Conservation (phyloP, 2,329 filamentous ascomycete species). For the Trichoderma aggressivum region DNA sequence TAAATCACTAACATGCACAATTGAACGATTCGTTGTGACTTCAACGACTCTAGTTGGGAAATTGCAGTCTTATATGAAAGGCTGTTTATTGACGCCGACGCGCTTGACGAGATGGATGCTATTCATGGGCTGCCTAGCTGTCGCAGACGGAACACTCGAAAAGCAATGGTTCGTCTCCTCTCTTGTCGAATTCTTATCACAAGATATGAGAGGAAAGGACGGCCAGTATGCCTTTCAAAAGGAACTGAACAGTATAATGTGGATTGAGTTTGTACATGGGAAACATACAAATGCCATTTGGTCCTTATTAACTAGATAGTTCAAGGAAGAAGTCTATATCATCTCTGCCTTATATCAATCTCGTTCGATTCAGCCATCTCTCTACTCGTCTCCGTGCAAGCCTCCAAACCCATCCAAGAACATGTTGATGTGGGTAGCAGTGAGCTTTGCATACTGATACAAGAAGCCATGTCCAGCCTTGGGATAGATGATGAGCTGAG, state of each 20-base stretch:
- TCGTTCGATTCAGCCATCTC: background rate
- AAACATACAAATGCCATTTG: background rate
- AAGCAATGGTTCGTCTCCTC: background rate
- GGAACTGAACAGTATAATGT: background rate
- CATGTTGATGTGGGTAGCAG: background rate
- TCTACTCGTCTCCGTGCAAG: background rate
- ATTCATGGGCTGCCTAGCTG: background rate
- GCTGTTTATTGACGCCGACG: background rate
- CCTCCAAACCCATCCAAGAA: background rate
- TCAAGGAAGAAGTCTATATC: background rate
- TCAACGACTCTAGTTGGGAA: background rate
- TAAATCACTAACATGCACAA: background rate
- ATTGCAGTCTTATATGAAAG: background rate
- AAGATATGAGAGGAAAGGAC: background rate
- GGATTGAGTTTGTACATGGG: background rate
- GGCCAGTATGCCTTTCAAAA: background rate
- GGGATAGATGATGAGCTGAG: constrained; percentile 33
- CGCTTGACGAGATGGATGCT: background rate
- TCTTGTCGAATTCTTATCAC: background rate
- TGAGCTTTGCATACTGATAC: constrained; percentile 30
- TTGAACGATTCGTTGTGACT: background rate
- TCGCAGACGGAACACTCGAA: background rate
- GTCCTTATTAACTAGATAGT: background rate
- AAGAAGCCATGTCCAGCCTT: constrained; percentile 36
- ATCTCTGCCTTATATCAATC: background rate